Conservation (phyloP, 176 grass and related monocot genomes). For the Miscanthus lutarioriparius region DNA sequence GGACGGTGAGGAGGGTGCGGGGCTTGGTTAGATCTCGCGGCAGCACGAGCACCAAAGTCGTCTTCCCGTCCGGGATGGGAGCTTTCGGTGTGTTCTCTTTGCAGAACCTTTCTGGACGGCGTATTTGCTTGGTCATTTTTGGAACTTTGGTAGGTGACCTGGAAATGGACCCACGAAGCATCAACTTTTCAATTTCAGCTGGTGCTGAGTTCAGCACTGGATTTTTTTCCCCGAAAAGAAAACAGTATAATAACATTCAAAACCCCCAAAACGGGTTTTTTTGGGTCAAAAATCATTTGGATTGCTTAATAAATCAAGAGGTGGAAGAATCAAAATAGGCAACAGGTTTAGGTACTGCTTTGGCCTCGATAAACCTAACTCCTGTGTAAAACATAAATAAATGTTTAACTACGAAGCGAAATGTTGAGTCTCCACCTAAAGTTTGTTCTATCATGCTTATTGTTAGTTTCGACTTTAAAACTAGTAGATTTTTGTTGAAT, state of each 20-base stretch:
- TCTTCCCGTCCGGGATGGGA: constrained; percentile 31
- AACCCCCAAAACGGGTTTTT: neutral
- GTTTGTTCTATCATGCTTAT: neutral
- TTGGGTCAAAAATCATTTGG: too few relatives aligned
- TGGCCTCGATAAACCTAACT: neutral
- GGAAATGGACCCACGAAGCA: constrained; percentile 9
- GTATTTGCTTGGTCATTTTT: constrained; percentile 31
- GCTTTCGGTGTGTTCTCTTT: constrained; percentile 25
- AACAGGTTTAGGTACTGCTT: neutral
- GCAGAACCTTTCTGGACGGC: constrained; percentile 27
- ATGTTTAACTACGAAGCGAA: neutral
- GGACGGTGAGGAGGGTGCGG: constrained; percentile 35
- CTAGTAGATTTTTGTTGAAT: neutral
- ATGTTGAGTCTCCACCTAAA: neutral
- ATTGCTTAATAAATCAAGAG: neutral
- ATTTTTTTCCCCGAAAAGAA: neutral
- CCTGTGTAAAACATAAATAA: neutral
- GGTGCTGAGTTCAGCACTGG: neutral
- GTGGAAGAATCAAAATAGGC: neutral
- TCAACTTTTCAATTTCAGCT: neutral
- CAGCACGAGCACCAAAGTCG: constrained; percentile 29
- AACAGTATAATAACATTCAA: too few relatives aligned
- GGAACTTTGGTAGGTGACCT: neutral
- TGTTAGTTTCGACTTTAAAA: neutral
- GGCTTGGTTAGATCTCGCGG: constrained; percentile 48